phyloP scores from a whole-genome alignment of 768 basidiomycete species.

The Pisolithus sp. region DNA sequence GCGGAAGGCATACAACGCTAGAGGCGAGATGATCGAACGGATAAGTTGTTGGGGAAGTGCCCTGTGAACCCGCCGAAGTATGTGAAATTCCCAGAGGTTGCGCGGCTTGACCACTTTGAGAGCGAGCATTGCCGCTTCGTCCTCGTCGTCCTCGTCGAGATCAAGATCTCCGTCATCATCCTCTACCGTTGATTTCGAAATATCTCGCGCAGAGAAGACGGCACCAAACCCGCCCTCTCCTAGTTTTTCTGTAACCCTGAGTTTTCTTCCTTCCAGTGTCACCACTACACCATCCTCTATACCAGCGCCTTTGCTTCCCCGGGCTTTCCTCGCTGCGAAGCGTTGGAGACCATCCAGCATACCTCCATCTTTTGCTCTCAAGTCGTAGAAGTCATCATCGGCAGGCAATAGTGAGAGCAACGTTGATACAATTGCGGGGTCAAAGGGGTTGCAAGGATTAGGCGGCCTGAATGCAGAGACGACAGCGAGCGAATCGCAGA shows the following conservation, averaged over 20 bases:
- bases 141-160: slow-evolving; percentile 45
- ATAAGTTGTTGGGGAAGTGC: slow-evolving; percentile 54
- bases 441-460: slow-evolving; percentile 88
- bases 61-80: slow-evolving; percentile 71
- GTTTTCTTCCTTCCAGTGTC: slow-evolving; percentile 54
- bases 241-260: slow-evolving; percentile 76
- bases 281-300: slow-evolving; percentile 42
- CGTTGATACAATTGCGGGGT: slow-evolving; percentile 53
- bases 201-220: slow-evolving; percentile 79
- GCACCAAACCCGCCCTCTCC: slow-evolving; percentile 97
- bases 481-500: slow-evolving; percentile 56
- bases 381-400: slow-evolving; percentile 57
- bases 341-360: slow-evolving; percentile 69
- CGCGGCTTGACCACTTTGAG: slow-evolving; percentile 88
- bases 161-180: slow-evolving; percentile 38
- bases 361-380: slow-evolving; percentile 46
- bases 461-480: slow-evolving; percentile 63
- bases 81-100: slow-evolving; percentile 88
- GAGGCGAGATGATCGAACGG: slow-evolving; percentile 68
- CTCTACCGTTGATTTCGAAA: slow-evolving; percentile 35
- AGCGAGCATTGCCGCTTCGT: slow-evolving; percentile 61
- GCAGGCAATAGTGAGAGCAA: slow-evolving; percentile 59
- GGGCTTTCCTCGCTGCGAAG: slow-evolving; percentile 45
- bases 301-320: slow-evolving; percentile 30
- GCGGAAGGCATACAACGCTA: slow-evolving; percentile 72